These are phyloP conservation scores for Madurella mycetomatis DNA, from an alignment of 2,329 filamentous ascomycete species.

Conservation along the genomic window DNA sequence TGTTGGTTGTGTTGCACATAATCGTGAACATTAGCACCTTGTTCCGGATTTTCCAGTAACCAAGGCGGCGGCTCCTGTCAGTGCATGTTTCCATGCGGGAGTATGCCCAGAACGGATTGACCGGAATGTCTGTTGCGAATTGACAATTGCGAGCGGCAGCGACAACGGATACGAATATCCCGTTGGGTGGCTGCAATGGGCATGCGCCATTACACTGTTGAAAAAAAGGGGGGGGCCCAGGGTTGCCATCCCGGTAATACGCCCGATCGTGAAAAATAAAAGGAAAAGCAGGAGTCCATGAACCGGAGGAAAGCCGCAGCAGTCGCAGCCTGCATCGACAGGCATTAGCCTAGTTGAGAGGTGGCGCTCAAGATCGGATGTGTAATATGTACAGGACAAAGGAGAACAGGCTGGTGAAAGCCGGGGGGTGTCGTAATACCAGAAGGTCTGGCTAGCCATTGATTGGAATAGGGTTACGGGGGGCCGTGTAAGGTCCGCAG, in stretches of 20 bases:
- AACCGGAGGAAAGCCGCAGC: neutral
- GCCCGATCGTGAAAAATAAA: slow-evolving; percentile 7
- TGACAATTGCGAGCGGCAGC: slow-evolving; percentile 8
- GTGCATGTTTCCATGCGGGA: slow-evolving; percentile 1
- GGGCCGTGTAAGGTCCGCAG: neutral
- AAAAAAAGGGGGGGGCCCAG: neutral
- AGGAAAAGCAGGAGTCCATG: neutral
- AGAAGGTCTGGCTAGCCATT: neutral
- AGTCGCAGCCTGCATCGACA: slow-evolving; percentile 1
- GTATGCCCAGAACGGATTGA: neutral
- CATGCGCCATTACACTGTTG: neutral
- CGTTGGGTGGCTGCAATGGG: neutral
- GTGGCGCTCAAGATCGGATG: neutral
- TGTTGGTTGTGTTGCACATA: neutral
- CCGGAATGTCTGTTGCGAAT: slow-evolving; percentile 7
- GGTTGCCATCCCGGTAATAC: neutral
- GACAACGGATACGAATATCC: slow-evolving; percentile 7
- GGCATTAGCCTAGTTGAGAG: neutral
- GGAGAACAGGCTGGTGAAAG: neutral
- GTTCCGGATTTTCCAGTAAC: slow-evolving; percentile 16
- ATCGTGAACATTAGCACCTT: slow-evolving; percentile 10
- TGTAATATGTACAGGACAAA: slow-evolving; percentile 11
- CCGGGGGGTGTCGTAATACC: neutral
- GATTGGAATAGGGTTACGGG: neutral
- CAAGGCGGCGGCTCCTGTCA: slow-evolving; percentile 10